Evolutionary conservation across 1,284 basidiomycete genomes (phyloP), one percentile per base, ranked within the genome.

Genomic region (Papiliotrema flavescens): DNA sequence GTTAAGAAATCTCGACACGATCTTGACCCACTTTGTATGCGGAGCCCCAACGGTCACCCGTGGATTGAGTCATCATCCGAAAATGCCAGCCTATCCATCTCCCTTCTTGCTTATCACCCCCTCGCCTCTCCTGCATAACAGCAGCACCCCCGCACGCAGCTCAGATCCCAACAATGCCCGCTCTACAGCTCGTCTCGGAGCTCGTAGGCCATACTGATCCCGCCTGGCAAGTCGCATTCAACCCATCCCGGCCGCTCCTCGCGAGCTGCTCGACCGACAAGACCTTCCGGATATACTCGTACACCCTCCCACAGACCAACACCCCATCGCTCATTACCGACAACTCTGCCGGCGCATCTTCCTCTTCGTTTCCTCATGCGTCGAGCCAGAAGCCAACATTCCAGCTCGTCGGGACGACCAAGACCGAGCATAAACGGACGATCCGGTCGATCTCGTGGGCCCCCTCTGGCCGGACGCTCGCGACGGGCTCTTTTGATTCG

Each of bases 241-340:
- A 97, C 71, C 90, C 93, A 0, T 78, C 81, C 6, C 83, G 87
- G 57, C 83, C 89, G 0, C 73, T 95, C 15, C 79, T 98, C 15
- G 93, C 95, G 0, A 91, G 92, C 5, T 98, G 94, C 73, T 97
- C 94, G 2, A 86, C 89, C 8, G 95, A 98, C 77, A 95, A 92
- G 75, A 85, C 90, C 2, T 88, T 98, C 54, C 82, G 91, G 41
- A 76, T 98, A 53, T 95, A 90, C 73, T 80, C 80, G 24, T 97
- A 94, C 77, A 75, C 76, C 24, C 65, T 74, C 26, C 61, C 75
- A 15, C 17, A 40, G 15, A 40, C 17, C 5, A 22, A 40, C 28
- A 32, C 11, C 11, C 28, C 28, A 32, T 32, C 28, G 5, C 28
- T 32, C 28, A 32, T 11, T 11, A 32, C 28, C 39, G 7, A 40